Percentiles rank a stretch among this genome's conserved stretches.
Conservation (phyloP, 257 asterid genomes). For the Fraxinus cuspidata region DNA sequence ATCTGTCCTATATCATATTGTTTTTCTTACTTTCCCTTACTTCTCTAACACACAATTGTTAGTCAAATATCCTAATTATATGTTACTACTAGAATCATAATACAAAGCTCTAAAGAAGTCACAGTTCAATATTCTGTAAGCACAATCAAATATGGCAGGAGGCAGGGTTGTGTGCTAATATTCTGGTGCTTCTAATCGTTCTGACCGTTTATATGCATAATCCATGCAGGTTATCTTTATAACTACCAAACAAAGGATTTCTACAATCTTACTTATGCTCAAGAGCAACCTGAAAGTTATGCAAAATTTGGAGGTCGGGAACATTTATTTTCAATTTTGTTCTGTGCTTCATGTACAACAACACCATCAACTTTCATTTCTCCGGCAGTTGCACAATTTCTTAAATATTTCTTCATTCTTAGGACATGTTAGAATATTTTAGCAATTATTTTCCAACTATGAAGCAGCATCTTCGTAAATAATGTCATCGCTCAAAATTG, state of each 20-base stretch:
- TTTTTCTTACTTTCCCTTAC: background rate
- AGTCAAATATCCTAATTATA: constrained; percentile 14
- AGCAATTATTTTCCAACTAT: background rate
- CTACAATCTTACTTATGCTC: constrained; percentile 94
- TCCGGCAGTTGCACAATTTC: constrained; percentile 1
- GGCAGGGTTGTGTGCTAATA: constrained; percentile 12
- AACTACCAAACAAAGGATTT: constrained; percentile 96
- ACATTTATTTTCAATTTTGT: constrained; percentile 15
- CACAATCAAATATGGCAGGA: constrained; percentile 17
- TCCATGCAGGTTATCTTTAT: constrained; percentile 84
- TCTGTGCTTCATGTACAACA: constrained; percentile 1
- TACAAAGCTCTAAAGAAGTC: constrained; percentile 22
- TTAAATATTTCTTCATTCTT: constrained; percentile 20
- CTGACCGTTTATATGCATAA: constrained; percentile 19
- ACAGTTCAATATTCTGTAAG: constrained; percentile 10
- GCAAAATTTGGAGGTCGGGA: constrained; percentile 85
- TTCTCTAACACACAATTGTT: background rate
- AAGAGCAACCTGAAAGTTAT: constrained; percentile 90
- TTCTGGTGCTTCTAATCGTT: constrained; percentile 19
- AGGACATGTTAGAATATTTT: background rate
- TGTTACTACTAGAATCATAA: constrained; percentile 3
- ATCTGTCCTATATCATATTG: constrained; percentile 7
- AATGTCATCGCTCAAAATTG: constrained; percentile 1
- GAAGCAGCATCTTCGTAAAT: constrained; percentile 5
- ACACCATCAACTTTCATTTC: constrained; percentile 1